Evolutionary conservation across 768 basidiomycete species (phyloP).

Genomic region (Mycena chlorophos): DNA sequence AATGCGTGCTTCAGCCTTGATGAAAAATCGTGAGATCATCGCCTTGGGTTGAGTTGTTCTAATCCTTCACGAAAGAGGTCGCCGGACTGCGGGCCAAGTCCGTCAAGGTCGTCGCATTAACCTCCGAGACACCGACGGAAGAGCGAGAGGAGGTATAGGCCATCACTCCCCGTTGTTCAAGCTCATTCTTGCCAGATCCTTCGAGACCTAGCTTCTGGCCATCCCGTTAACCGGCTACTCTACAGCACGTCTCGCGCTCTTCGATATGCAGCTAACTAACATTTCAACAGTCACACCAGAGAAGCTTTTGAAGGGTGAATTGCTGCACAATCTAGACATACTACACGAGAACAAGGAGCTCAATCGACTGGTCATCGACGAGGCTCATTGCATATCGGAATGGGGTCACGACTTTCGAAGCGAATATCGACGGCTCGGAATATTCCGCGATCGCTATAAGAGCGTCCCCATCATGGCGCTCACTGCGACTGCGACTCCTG

Average conservation of each 20-base stretch:
- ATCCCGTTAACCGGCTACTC: conserved; percentile 60
- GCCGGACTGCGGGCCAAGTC: conserved; percentile 52
- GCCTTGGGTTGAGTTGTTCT: neutral
- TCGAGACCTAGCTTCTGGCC: conserved; percentile 58
- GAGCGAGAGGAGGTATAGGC: conserved; percentile 56
- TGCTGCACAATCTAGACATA: conserved; percentile 49
- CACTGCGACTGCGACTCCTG: conserved; percentile 78
- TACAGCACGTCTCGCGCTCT: conserved; percentile 53
- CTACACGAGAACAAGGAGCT: conserved; percentile 58
- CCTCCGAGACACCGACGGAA: conserved; percentile 57
- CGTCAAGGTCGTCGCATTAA: conserved; percentile 61
- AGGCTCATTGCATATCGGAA: conserved; percentile 89
- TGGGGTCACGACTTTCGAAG: conserved; percentile 83
- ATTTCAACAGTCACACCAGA: conserved; percentile 69
- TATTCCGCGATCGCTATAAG: conserved; percentile 64
- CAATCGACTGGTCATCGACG: conserved; percentile 78
- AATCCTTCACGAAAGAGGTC: too few relatives aligned
- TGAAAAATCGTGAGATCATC: conserved; percentile 72
- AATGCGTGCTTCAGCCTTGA: conserved; percentile 54
- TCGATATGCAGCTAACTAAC: neutral
- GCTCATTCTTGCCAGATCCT: conserved; percentile 46
- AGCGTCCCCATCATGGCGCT: conserved; percentile 84
- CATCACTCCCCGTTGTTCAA: neutral
- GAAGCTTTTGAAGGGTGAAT: conserved; percentile 56
- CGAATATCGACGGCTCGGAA: conserved; percentile 72